phyloP scores from a whole-genome alignment of 495 filamentous ascomycete species.

The Lentithecium fluviatile region DNA sequence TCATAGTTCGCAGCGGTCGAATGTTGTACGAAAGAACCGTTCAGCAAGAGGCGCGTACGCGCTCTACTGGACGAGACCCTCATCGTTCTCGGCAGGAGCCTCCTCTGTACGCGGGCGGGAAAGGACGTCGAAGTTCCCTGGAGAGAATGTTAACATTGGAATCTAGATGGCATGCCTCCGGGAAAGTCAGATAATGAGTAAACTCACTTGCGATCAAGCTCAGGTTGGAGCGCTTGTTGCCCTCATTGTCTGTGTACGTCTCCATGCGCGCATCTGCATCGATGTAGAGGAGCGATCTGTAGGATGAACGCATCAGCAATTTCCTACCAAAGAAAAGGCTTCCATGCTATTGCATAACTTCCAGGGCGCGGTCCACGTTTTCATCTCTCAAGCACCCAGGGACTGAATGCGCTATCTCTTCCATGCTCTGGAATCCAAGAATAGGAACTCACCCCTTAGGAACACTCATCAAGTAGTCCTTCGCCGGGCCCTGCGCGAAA shows the following conservation, averaged over 20 bases:
- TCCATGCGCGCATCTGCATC: conserved; percentile 70
- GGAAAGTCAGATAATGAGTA: not conserved
- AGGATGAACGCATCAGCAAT: not conserved
- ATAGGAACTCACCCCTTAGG: conserved; percentile 73
- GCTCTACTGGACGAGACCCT: conserved; percentile 30
- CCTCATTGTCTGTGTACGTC: conserved; percentile 61
- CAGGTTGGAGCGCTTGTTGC: conserved; percentile 55
- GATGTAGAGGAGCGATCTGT: conserved; percentile 60
- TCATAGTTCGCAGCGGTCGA: not conserved
- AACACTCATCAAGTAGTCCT: conserved; percentile 63
- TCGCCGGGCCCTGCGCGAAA: conserved; percentile 58
- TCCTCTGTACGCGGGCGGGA: conserved; percentile 41
- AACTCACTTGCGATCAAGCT: conserved; percentile 73
- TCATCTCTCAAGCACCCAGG: not conserved
- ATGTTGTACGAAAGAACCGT: not conserved
- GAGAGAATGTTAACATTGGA: too few relatives aligned
- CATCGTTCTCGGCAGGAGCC: conserved; percentile 22
- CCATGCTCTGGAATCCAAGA: conserved; percentile 17
- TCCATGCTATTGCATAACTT: too few relatives aligned
- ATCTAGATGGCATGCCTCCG: too few relatives aligned
- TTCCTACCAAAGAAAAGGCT: not conserved
- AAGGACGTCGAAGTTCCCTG: conserved; percentile 63
- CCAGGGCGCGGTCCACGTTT: not conserved
- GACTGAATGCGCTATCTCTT: too few relatives aligned
- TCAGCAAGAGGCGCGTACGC: too few relatives aligned